Evolutionary conservation across 768 basidiomycete species (phyloP).

Genomic region (Calocera viscosa): DNA sequence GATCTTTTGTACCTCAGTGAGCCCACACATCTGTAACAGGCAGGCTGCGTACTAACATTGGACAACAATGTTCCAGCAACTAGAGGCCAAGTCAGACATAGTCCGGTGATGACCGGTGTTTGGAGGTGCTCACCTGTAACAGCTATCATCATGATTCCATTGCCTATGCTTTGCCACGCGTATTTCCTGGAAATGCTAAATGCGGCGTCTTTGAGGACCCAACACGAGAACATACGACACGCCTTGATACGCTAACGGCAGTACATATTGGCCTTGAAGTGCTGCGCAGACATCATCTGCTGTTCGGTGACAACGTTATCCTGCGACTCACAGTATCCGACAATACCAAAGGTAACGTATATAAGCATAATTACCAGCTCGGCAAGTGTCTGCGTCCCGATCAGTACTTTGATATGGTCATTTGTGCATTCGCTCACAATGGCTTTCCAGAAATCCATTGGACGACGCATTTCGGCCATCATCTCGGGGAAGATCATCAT

Average conservation of each 20-base stretch:
- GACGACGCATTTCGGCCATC: constrained; percentile 55
- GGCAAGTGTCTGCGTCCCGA: not conserved
- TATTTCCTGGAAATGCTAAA: constrained; percentile 19
- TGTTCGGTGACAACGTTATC: no score
- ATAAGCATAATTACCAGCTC: constrained; percentile 41
- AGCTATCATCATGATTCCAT: constrained; percentile 35
- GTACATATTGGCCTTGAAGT: constrained; percentile 50
- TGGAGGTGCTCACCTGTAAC: constrained; percentile 36
- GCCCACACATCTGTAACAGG: not conserved
- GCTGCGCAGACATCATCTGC: constrained; percentile 30
- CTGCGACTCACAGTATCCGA: not conserved
- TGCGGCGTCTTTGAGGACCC: not conserved
- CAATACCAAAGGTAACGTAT: constrained; percentile 37
- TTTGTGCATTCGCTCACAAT: constrained; percentile 31
- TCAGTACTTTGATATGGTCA: not conserved
- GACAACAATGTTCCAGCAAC: not conserved
- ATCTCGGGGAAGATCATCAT: constrained; percentile 23
- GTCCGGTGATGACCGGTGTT: not conserved
- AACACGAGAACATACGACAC: not conserved
- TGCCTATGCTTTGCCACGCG: constrained; percentile 33
- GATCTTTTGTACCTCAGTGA: not conserved
- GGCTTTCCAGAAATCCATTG: constrained; percentile 58
- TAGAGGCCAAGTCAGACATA: constrained; percentile 24
- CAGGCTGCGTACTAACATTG: not conserved
- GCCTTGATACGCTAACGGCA: constrained; percentile 23